Evolutionary conservation across 345 rosid genomes (phyloP).

Genomic region (Syzygium aromaticum): DNA sequence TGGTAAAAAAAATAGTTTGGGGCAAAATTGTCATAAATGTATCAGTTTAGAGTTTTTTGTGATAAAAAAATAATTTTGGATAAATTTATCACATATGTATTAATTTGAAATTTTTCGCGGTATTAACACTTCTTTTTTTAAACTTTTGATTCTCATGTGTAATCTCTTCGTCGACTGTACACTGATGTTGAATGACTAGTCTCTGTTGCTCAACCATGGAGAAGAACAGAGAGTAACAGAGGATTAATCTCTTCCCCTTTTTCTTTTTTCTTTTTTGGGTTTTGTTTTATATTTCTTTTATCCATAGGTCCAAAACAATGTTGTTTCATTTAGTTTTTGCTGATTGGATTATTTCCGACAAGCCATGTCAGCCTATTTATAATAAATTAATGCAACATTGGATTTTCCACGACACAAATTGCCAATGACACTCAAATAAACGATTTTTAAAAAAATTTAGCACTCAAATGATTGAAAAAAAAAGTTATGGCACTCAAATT

Average conservation of each 20-base stretch:
- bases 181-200: no score
- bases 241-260: no score
- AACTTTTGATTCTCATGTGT: no score
- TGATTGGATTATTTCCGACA: background rate
- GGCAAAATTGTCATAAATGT: no score
- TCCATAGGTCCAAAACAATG: background rate
- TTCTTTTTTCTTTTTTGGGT: background rate
- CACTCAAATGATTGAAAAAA: rapidly evolving
- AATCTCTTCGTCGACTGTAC: no score
- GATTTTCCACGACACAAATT: background rate
- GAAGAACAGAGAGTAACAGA: background rate
- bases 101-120: no score
- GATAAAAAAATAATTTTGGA: no score
- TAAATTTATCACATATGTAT: no score
- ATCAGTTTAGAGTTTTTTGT: no score
- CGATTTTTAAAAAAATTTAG: rapidly evolving
- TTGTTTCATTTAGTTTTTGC: no score
- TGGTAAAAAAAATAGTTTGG: no score
- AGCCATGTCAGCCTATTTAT: background rate
- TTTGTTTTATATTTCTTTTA: background rate
- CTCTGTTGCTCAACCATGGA: background rate
- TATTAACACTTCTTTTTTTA: no score
- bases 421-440: background rate
- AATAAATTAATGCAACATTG: background rate
- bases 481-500: background rate